Evolutionary conservation across 345 rosid species (phyloP), one percentile per base, ranked within the genome.

Genomic region (Heritiera fomes): DNA sequence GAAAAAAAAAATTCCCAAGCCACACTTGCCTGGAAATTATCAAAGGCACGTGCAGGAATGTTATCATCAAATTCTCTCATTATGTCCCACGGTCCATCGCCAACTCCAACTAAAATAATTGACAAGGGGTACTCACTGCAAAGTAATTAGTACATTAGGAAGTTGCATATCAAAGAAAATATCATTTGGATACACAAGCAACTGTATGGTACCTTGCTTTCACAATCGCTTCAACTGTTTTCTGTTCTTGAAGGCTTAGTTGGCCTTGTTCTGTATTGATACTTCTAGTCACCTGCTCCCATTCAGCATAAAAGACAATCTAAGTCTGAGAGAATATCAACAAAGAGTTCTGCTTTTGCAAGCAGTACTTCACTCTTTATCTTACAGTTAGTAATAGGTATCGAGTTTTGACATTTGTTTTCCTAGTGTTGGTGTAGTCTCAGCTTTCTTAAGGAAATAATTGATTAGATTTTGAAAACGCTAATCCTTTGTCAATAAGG

Each of bases 11-110:
- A 40, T 69, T 5, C 53, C 20, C 56, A 23, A 46, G 40, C 38
- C 38, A 8, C 2, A 60, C 64, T 66, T 78, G 89, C 96, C 89
- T 94, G 97, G 83, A 94, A 94, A 73, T 94, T 93, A 79, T 94
- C 96, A 40, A 91, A 94, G 74, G 90, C 91, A 28, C 97, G 91
- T 66, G 93, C 85, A 43, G 98, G 97, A 80, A 94, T 94, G 87
- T 92, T 92, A 77, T 94, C 98, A 86, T 94, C 97, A 63, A 94
- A 94, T 83, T 94, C 91, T 82, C 86, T 91, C 97, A 94, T 94
- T 77, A 93, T 84, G 75, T 94, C 97, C 97, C 98, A 92, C 2
- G 97, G 97, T 3, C 97, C 98, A 74, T 94, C 98, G 62, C 98
- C 98, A 59, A 94, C 98, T 41, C 98, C 97, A 9, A 94, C 98